phyloP scores from a whole-genome alignment of 257 asterid species.

The Ilex aquifolium region DNA sequence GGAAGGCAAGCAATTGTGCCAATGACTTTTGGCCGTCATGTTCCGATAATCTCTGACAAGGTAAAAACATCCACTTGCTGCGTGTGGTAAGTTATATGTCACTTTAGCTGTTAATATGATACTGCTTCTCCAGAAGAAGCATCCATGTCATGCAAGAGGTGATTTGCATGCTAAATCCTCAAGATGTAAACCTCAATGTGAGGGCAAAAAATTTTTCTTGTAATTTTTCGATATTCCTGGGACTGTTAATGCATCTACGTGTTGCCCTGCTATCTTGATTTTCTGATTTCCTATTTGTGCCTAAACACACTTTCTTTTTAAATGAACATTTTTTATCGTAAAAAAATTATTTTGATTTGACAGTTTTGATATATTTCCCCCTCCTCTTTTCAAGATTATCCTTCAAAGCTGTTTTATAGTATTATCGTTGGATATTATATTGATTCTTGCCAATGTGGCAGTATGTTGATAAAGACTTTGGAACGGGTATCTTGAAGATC shows the following conservation, averaged over 20 bases:
- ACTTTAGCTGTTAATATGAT: neutral
- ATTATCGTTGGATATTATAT: constrained; percentile 10
- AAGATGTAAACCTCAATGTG: neutral
- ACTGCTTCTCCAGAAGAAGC: neutral
- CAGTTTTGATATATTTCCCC: neutral
- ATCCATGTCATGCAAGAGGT: neutral
- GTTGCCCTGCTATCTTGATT: constrained; percentile 1
- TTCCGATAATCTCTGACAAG: constrained; percentile 94
- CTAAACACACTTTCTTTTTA: neutral
- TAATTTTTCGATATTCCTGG: neutral
- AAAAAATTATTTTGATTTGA: neutral
- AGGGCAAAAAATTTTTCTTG: too few species aligned
- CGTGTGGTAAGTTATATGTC: neutral
- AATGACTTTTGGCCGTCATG: constrained; percentile 92
- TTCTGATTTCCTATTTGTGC: neutral
- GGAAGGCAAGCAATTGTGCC: constrained; percentile 95
- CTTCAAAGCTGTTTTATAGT: constrained; percentile 3
- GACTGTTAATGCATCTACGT: neutral
- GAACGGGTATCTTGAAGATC: constrained; percentile 98
- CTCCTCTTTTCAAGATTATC: neutral
- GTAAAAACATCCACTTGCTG: constrained; percentile 24
- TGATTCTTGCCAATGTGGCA: constrained; percentile 31
- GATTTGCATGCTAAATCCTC: constrained; percentile 1
- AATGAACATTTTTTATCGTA: neutral
- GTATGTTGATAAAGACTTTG: constrained; percentile 98